Conservation (phyloP, 129 eudicot species). For the Tagetes erecta region DNA sequence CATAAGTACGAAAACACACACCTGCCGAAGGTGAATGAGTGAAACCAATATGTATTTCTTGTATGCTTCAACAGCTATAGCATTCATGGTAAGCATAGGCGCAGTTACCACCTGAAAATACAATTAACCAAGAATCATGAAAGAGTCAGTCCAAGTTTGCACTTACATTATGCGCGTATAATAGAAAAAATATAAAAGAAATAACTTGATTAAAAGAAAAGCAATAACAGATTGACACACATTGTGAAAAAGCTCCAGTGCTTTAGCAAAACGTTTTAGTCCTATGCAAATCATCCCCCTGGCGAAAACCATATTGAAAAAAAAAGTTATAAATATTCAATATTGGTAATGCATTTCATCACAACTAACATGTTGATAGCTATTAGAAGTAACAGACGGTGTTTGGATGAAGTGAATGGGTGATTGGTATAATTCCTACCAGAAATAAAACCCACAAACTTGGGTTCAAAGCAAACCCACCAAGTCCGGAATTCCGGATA, state of each 20-base stretch:
- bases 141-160: constrained; percentile 7
- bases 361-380: background rate
- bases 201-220: constrained; percentile 4
- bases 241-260: constrained; percentile 88
- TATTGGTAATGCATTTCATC: background rate
- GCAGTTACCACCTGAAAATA: constrained; percentile 88
- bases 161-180: constrained; percentile 11
- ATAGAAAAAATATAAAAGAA: constrained; percentile 1
- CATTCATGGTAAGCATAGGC: constrained; percentile 77
- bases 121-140: constrained; percentile 2
- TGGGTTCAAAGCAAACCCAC: background rate
- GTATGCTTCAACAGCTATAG: constrained; percentile 96
- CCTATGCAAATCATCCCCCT: constrained; percentile 98
- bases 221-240: constrained; percentile 46
- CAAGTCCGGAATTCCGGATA: background rate
- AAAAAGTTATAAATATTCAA: constrained; percentile 18
- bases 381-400: background rate
- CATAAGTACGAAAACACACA: constrained; percentile 29
- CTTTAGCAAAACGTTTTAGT: constrained; percentile 68
- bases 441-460: background rate
- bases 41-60: constrained; percentile 89
- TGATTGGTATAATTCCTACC: background rate
- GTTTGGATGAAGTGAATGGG: background rate
- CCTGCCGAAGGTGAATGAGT: constrained; percentile 97
- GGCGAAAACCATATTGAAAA: constrained; percentile 17